Conservation (phyloP, 2,329 filamentous ascomycete species). For the Colletotrichum sp. region DNA sequence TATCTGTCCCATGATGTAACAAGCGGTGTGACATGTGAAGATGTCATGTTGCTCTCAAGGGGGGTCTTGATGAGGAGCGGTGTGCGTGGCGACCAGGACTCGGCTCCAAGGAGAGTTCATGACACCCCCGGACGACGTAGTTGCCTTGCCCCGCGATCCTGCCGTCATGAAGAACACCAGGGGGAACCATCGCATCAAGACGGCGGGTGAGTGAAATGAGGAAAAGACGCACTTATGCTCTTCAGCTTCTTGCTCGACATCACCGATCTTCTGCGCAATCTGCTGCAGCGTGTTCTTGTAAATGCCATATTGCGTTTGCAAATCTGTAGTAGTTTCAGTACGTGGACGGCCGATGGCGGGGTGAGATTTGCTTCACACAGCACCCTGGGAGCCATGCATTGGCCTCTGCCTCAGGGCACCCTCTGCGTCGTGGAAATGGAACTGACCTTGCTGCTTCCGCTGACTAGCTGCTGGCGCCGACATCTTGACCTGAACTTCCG, state of each 20-base stretch:
- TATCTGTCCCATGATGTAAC: not conserved
- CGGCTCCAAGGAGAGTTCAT: slow-evolving; percentile 10
- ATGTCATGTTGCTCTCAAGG: not conserved
- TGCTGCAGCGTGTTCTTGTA: slow-evolving; percentile 84
- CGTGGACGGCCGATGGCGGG: slow-evolving; percentile 1
- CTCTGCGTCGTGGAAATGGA: slow-evolving; percentile 11
- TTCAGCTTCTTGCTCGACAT: slow-evolving; percentile 96
- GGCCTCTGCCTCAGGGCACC: not conserved
- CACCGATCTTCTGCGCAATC: slow-evolving; percentile 93
- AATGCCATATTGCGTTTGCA: slow-evolving; percentile 80
- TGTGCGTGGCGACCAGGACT: slow-evolving; percentile 19
- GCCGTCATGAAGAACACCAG: not conserved
- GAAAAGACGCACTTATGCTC: slow-evolving; percentile 85
- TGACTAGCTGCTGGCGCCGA: slow-evolving; percentile 59
- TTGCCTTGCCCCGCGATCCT: not conserved
- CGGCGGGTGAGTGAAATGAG: slow-evolving; percentile 2
- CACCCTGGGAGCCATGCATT: not conserved
- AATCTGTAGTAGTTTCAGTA: slow-evolving; percentile 56
- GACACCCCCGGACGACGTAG: not conserved
- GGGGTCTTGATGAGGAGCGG: slow-evolving; percentile 4
- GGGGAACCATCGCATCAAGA: not conserved
- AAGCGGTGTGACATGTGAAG: slow-evolving; percentile 12
- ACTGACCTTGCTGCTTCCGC: slow-evolving; percentile 72
- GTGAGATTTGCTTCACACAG: not conserved
- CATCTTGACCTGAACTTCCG: slow-evolving; percentile 36